Evolutionary conservation across 1,284 basidiomycete species (phyloP).

Genomic region (Flammula alnicola): DNA sequence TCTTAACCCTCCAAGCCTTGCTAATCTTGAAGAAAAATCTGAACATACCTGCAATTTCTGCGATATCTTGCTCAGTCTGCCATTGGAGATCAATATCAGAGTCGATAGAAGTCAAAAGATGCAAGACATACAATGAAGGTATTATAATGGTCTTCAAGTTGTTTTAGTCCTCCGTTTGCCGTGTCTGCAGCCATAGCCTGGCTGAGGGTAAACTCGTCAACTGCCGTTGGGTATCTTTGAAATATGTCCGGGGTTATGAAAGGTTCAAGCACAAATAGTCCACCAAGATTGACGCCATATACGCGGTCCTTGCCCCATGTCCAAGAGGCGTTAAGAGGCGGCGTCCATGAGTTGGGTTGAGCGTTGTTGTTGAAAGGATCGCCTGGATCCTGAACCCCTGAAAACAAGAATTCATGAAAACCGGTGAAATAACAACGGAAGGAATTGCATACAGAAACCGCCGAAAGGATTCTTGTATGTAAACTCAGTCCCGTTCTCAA

Average conservation of each 20-base stretch:
- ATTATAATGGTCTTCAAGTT: constrained; percentile 79
- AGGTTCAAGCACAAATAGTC: constrained; percentile 74
- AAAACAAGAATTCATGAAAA: neutral
- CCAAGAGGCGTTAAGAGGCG: constrained; percentile 73
- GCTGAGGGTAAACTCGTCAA: constrained; percentile 81
- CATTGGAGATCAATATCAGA: constrained; percentile 5
- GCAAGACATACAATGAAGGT: constrained; percentile 70
- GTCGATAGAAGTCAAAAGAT: constrained; percentile 1
- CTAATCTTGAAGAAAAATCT: neutral
- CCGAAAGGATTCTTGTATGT: constrained; percentile 74
- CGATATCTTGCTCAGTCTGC: constrained; percentile 88
- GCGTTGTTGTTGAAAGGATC: constrained; percentile 77
- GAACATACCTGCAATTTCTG: constrained; percentile 74
- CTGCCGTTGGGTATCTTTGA: constrained; percentile 64
- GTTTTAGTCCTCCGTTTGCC: constrained; percentile 56
- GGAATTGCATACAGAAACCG: constrained; percentile 66
- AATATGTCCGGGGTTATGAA: constrained; percentile 83
- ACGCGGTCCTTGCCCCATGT: constrained; percentile 69
- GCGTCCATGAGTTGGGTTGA: constrained; percentile 73
- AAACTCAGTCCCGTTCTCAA: constrained; percentile 67
- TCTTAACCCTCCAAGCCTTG: neutral
- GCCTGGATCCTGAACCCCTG: constrained; percentile 61
- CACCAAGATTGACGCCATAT: constrained; percentile 77
- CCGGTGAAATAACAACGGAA: neutral
- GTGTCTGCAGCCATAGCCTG: constrained; percentile 66